Evolutionary conservation across 208 protist species (phyloP), one percentile per base, ranked within the genome.

Genomic region (Angomonas desouzai): DNA sequence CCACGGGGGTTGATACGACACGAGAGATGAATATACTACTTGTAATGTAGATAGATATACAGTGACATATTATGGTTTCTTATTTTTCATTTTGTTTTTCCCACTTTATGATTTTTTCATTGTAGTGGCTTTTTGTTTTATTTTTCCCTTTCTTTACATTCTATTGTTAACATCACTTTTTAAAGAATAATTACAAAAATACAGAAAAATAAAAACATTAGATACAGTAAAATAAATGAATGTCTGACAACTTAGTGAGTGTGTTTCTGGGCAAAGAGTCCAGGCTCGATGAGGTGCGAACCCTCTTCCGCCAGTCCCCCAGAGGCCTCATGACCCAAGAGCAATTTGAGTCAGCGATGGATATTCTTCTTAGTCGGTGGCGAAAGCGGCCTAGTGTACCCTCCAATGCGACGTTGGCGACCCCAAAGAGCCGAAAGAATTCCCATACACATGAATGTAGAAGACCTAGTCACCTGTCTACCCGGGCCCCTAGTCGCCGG

Each of bases 1-100:
- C 0, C 88, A 94, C 64, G 87, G 81, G 4, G 76, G 81, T 9
- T 93, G 71, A 70, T 32, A 6, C 13, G 27, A 43, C 9, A 33
- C 32, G 7, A 40, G 11, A 6, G 11, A n/a, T n/a, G n/a, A n/a
- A n/a, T n/a, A n/a, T n/a, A n/a, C n/a, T n/a, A n/a, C 16, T 11
- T 18, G 30, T 3, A 36, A 48, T 48, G 56, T 40, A 48, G 18
- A 48, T 29, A 62, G 3, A 62, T 40, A 32, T 18, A 59, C 36
- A 36, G 30, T 32, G 7, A 16, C 13, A 3, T 18, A 10, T 36
- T n/a, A 32, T 57, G 3, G 2, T 57, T n/a, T 6, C 3, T 16
- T 57, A 2, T 32, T 30, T 16, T 30, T 32, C 51, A n/a, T 57
- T 32, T 57, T 32, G 11, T 34, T 30, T 34, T 30, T 36, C 51